Evolutionary conservation across 805 yeast species (phyloP).

Genomic region (Teunomyces kruisii): DNA sequence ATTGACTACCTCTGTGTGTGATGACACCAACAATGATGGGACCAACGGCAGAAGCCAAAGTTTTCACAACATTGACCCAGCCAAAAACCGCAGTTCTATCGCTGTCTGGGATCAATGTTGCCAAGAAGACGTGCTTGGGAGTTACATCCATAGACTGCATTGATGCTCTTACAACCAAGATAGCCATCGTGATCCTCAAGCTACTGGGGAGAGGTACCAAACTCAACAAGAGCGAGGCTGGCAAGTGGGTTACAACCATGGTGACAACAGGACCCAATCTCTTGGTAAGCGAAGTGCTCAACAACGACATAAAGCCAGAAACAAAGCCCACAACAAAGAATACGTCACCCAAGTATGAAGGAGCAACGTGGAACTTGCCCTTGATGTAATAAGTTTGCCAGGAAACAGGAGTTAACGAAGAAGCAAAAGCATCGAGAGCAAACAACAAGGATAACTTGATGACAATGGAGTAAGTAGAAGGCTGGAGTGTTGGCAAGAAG

Average conservation of each 20-base stretch:
- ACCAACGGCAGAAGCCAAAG: conserved; percentile 41
- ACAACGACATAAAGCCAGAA: conserved; percentile 39
- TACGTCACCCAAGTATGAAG: conserved; percentile 38
- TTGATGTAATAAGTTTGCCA: conserved; percentile 49
- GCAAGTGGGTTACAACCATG: conserved; percentile 46
- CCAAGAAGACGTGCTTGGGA: conserved; percentile 47
- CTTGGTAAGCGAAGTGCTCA: conserved; percentile 44
- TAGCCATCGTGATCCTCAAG: conserved; percentile 27
- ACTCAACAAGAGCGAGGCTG: conserved; percentile 40
- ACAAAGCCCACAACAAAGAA: conserved; percentile 40
- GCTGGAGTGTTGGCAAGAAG: conserved; percentile 19
- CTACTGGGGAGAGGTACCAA: conserved; percentile 39
- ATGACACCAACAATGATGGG: conserved; percentile 43
- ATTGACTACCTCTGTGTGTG: conserved; percentile 35
- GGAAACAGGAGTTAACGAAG: conserved; percentile 43
- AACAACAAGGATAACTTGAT: conserved; percentile 37
- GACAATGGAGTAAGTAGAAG: conserved; percentile 20
- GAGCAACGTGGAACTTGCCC: conserved; percentile 30
- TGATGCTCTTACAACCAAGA: conserved; percentile 34
- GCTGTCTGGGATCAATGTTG: conserved; percentile 37
- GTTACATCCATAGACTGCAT: conserved; percentile 50
- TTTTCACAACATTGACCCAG: conserved; percentile 45
- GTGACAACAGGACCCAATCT: conserved; percentile 45
- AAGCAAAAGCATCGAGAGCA: conserved; percentile 44
- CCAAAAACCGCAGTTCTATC: conserved; percentile 46